phyloP scores from a whole-genome alignment of 139 green algal species.

The Coelastrella sp. region DNA sequence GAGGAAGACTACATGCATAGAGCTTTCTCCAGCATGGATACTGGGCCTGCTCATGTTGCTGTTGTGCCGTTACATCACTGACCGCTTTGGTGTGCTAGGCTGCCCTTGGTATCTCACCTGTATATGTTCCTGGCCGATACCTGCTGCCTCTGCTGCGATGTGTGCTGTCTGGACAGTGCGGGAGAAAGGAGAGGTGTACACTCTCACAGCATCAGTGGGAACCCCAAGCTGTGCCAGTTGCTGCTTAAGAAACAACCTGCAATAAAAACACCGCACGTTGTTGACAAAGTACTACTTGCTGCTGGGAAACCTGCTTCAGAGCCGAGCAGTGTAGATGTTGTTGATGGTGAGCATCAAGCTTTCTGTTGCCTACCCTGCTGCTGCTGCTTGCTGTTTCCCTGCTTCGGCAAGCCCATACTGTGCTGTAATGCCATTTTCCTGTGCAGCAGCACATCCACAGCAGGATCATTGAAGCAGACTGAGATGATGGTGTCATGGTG shows the following conservation, averaged over 20 bases:
- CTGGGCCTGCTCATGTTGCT: no score
- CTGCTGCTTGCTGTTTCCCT: slow-evolving; percentile 58
- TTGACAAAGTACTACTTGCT: not conserved
- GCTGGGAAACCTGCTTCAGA: not conserved
- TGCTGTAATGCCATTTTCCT: slow-evolving; percentile 56
- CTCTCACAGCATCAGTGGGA: not conserved
- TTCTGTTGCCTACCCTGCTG: slow-evolving; percentile 45
- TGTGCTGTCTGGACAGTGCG: slow-evolving; percentile 62
- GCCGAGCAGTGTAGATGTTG: not conserved
- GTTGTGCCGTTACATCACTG: no score
- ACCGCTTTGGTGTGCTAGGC: no score
- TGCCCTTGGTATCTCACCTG: slow-evolving; percentile 14
- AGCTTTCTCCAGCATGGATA: no score
- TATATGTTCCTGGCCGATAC: not conserved
- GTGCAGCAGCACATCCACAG: slow-evolving; percentile 13
- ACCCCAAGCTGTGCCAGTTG: not conserved
- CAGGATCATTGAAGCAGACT: not conserved
- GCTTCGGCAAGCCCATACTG: slow-evolving; percentile 57
- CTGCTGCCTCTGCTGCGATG: slow-evolving; percentile 29
- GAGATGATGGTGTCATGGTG: no score
- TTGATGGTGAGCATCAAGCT: not conserved
- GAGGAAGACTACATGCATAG: no score
- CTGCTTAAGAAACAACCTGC: slow-evolving; percentile 9
- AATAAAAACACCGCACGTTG: not conserved
- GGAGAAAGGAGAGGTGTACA: slow-evolving; percentile 66